Conservation (phyloP, 1,139 yeast genomes). For the Ogataea hybrid region DNA sequence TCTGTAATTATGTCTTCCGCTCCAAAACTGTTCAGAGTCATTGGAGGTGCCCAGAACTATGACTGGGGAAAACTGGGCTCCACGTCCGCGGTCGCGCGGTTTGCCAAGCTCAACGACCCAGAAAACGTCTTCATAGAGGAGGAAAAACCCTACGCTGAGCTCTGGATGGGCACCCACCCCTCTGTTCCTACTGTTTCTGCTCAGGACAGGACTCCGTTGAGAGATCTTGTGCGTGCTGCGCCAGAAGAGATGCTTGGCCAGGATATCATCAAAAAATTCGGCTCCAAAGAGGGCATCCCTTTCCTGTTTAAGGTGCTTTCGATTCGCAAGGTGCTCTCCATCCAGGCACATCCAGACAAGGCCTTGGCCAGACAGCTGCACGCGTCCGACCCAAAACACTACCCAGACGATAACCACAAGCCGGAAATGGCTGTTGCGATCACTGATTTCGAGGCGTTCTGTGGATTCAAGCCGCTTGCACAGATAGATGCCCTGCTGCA, state of each 20-base stretch:
- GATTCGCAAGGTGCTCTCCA: conserved; percentile 86
- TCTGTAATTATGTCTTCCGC: conserved; percentile 7
- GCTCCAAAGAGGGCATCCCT: conserved; percentile 71
- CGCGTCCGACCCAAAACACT: conserved; percentile 81
- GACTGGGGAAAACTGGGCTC: conserved; percentile 89
- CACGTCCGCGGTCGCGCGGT: conserved; percentile 83
- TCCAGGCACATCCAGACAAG: conserved; percentile 98
- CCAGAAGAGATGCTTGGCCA: conserved; percentile 63
- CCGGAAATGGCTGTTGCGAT: conserved; percentile 99
- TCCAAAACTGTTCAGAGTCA: conserved; percentile 26
- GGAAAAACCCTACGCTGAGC: conserved; percentile 78
- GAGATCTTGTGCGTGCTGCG: conserved; percentile 59
- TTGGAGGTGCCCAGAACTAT: conserved; percentile 41
- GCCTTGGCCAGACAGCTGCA: conserved; percentile 73
- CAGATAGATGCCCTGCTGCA: conserved; percentile 67
- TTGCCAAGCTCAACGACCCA: conserved; percentile 70
- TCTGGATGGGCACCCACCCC: conserved; percentile 99
- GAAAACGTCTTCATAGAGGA: conserved; percentile 56
- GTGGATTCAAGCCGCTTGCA: conserved; percentile 92
- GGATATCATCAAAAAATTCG: conserved; percentile 62
- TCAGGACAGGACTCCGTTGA: conserved; percentile 49
- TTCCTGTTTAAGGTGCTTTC: conserved; percentile 91
- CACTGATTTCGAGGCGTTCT: conserved; percentile 93
- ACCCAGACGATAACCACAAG: conserved; percentile 97
- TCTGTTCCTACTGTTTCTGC: conserved; percentile 77